Evolutionary conservation across 1,284 basidiomycete genomes (phyloP).

Genomic region (Papiliotrema nemorosa): DNA sequence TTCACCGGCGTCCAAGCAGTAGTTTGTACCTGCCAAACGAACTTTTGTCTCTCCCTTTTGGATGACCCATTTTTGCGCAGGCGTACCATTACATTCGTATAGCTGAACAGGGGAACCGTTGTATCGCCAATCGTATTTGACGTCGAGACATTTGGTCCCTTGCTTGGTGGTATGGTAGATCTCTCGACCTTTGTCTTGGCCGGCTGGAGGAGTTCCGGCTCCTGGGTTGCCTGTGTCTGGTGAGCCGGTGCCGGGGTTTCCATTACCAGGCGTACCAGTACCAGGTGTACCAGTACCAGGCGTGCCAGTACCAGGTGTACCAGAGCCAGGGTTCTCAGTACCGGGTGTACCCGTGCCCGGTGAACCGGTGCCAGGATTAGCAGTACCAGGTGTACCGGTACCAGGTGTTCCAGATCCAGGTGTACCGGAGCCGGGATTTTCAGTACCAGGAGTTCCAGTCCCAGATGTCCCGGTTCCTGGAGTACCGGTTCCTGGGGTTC

Average conservation of each 20-base stretch:
- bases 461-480: background rate
- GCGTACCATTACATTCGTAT: constrained; percentile 1
- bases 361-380: background rate
- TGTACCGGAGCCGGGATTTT: background rate
- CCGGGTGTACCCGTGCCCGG: background rate
- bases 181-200: background rate
- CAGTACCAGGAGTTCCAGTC: background rate
- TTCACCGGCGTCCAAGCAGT: background rate
- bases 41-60: background rate
- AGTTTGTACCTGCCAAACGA: background rate
- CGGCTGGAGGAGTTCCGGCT: too few species aligned
- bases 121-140: background rate
- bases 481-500: background rate
- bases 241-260: background rate
- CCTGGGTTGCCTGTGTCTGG: too few species aligned
- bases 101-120: constrained; percentile 4
- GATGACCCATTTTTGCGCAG: background rate
- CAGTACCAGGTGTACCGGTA: background rate
- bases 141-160: background rate
- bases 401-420: background rate
- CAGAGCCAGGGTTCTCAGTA: background rate
- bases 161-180: background rate
- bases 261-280: background rate
- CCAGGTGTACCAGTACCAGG: background rate
- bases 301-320: background rate